phyloP scores from a whole-genome alignment of 257 asterid genomes.

The Solanum okadae region DNA sequence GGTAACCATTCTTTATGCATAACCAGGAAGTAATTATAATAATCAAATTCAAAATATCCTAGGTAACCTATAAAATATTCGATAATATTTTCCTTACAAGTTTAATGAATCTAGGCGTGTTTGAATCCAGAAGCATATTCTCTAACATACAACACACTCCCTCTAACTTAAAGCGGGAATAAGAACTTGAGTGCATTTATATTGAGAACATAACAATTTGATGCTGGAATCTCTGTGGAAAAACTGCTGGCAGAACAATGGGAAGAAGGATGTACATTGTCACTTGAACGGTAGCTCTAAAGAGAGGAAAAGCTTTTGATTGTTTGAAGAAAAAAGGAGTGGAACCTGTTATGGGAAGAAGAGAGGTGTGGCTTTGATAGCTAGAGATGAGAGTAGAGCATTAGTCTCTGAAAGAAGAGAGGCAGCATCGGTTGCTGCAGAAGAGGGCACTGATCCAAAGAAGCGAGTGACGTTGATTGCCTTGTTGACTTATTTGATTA shows the following conservation, averaged over 20 bases:
- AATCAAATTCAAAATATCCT: background rate
- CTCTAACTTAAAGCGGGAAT: background rate
- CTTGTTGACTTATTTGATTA: background rate
- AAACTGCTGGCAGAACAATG: background rate
- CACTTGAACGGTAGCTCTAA: background rate
- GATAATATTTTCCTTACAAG: background rate
- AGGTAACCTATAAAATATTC: background rate
- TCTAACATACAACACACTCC: background rate
- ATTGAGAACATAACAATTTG: background rate
- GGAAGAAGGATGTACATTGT: background rate
- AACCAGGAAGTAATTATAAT: background rate
- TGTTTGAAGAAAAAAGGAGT: background rate
- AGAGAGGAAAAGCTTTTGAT: background rate
- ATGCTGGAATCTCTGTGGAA: background rate
- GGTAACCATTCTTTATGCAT: background rate
- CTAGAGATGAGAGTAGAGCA: background rate
- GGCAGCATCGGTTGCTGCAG: background rate
- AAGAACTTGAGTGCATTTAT: background rate
- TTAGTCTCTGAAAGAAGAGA: background rate
- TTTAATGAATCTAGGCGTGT: background rate
- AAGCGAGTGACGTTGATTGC: background rate
- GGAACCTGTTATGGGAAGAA: background rate
- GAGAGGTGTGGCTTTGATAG: background rate
- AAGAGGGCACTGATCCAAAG: background rate
- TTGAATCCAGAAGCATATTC: background rate